Evolutionary conservation across 2,329 filamentous ascomycete species (phyloP).

Genomic region (Colletotrichum godetiae): DNA sequence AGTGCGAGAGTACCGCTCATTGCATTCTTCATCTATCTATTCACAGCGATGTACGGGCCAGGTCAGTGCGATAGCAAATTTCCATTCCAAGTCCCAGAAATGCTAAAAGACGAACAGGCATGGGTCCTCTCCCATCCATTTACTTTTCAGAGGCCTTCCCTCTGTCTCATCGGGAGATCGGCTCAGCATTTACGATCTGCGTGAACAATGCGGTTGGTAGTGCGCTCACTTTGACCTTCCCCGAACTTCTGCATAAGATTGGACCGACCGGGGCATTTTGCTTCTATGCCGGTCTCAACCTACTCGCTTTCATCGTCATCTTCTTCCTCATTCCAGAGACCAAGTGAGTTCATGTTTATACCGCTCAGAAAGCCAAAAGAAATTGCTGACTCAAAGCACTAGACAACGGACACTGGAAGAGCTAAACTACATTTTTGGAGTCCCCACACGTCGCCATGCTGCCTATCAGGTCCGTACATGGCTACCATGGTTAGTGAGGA

Average conservation of each 20-base stretch:
- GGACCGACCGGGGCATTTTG: constrained; percentile 61
- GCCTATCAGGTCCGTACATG: constrained; percentile 47
- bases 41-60: constrained; percentile 62
- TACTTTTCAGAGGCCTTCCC: constrained; percentile 68
- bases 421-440: constrained; percentile 51
- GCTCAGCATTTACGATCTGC: constrained; percentile 45
- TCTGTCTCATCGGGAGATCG: constrained; percentile 61
- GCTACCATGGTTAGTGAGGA: constrained; percentile 46
- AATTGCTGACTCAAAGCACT: background rate
- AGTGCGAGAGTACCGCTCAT: constrained; percentile 59
- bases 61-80: constrained; percentile 41
- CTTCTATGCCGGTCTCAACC: constrained; percentile 70
- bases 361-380: background rate
- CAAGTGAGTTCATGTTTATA: constrained; percentile 46
- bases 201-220: constrained; percentile 44
- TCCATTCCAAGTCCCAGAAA: no score
- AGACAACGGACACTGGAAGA: constrained; percentile 61
- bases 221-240: constrained; percentile 53
- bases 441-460: constrained; percentile 45
- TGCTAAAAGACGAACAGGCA: constrained; percentile 37
- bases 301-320: constrained; percentile 71
- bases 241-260: constrained; percentile 55
- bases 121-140: constrained; percentile 47
- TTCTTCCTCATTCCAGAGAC: constrained; percentile 70
- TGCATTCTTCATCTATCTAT: constrained; percentile 68